Conservation (phyloP, 2,329 filamentous ascomycete species). For the Alternaria hordeiaustralica region DNA sequence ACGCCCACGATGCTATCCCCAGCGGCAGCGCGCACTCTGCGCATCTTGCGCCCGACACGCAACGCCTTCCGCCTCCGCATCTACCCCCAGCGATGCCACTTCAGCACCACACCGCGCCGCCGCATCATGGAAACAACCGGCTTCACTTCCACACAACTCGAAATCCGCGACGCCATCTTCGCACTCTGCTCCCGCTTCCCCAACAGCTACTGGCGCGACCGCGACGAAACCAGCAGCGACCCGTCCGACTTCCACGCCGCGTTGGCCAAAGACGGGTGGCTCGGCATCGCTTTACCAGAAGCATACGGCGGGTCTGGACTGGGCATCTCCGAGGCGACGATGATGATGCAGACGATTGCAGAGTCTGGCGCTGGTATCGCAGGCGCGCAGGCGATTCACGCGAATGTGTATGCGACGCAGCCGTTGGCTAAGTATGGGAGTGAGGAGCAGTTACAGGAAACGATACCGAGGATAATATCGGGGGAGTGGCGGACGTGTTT, state of each 20-base stretch:
- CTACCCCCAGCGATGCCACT: slow-evolving; percentile 16
- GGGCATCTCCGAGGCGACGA: slow-evolving; percentile 80
- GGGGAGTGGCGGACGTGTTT: slow-evolving; percentile 78
- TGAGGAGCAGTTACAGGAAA: slow-evolving; percentile 65
- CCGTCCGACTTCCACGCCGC: slow-evolving; percentile 78
- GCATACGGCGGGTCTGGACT: slow-evolving; percentile 75
- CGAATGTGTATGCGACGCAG: slow-evolving; percentile 77
- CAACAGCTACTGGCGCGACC: slow-evolving; percentile 76
- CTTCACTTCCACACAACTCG: slow-evolving; percentile 75
- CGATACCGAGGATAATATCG: slow-evolving; percentile 73
- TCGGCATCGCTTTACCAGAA: slow-evolving; percentile 80
- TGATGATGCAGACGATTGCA: slow-evolving; percentile 85
- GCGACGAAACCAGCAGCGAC: slow-evolving; percentile 72
- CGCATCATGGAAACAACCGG: slow-evolving; percentile 73
- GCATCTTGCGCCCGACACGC: neutral
- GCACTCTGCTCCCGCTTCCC: slow-evolving; percentile 74
- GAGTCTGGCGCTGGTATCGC: slow-evolving; percentile 83
- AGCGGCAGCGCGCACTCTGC: neutral
- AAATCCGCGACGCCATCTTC: slow-evolving; percentile 72
- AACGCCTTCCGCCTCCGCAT: neutral
- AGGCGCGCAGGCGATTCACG: slow-evolving; percentile 64
- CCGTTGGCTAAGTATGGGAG: slow-evolving; percentile 76
- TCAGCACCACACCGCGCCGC: slow-evolving; percentile 38
- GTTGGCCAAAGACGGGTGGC: slow-evolving; percentile 76
- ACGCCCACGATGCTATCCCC: neutral